Evolutionary conservation across 208 protist genomes (phyloP).

Genomic region (Crithidia thermophila): DNA sequence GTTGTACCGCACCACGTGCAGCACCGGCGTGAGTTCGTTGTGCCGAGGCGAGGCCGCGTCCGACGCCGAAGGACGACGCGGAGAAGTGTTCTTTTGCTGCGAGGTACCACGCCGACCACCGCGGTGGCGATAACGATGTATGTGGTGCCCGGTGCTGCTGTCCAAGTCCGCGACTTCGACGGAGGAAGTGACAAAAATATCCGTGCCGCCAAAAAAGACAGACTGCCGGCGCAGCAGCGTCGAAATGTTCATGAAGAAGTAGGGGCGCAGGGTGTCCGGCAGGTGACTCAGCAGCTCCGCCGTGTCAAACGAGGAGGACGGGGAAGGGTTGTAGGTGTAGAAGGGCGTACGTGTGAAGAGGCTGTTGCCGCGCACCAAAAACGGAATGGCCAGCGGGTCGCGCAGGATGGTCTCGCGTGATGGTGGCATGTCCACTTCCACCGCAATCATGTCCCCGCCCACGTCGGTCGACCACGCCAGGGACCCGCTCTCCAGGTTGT

Average conservation of each 20-base stretch:
- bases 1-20: slow-evolving; percentile 70
- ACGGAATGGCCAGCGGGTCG: slow-evolving; percentile 74
- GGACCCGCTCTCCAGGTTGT: slow-evolving; percentile 35
- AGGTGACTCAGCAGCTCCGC: slow-evolving; percentile 10
- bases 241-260: slow-evolving; percentile 80
- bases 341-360: slow-evolving; percentile 57
- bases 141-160: slow-evolving; percentile 35
- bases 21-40: slow-evolving; percentile 25
- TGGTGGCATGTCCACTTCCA: slow-evolving; percentile 31
- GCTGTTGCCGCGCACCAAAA: slow-evolving; percentile 60
- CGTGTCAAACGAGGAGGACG: background rate
- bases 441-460: slow-evolving; percentile 32
- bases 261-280: slow-evolving; percentile 23
- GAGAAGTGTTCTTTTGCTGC: background rate
- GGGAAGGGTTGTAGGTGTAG: slow-evolving; percentile 1
- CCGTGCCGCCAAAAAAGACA: slow-evolving; percentile 45
- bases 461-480: slow-evolving; percentile 43
- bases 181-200: slow-evolving; percentile 72
- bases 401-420: slow-evolving; percentile 17
- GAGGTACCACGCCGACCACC: background rate
- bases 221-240: slow-evolving; percentile 60
- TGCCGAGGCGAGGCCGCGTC: background rate
- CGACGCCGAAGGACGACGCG: too few relatives aligned
- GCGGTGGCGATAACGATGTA: background rate
- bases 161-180: slow-evolving; percentile 58